Percentiles rank a stretch among this genome's conserved stretches.
These are phyloP conservation scores for Daldinia bambusicola DNA, from an alignment of 495 filamentous ascomycete genomes.

Conservation along the genomic window DNA sequence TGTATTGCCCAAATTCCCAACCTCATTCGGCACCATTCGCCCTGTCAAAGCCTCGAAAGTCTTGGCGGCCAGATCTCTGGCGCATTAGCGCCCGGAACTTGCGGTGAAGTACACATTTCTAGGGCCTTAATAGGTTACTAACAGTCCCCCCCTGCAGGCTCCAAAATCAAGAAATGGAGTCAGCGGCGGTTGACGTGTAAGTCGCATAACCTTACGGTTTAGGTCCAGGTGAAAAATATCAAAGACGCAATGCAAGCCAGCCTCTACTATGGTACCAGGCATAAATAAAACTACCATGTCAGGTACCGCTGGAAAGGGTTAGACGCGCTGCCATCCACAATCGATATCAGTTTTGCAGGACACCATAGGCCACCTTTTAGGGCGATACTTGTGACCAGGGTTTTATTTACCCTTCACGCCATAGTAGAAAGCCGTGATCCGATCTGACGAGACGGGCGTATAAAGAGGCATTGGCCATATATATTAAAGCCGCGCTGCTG, in stretches of 20 bases:
- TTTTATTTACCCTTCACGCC: too few relatives aligned
- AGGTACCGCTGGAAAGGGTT: too few relatives aligned
- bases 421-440: slow-evolving; percentile 16
- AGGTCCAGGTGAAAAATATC: background rate
- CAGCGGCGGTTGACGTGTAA: slow-evolving; percentile 40
- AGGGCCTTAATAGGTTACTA: slow-evolving; percentile 13
- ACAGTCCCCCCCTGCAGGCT: background rate
- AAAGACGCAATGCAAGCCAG: slow-evolving; percentile 15
- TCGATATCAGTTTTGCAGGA: too few relatives aligned
- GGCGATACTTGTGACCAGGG: too few relatives aligned
- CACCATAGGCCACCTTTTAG: too few relatives aligned
- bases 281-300: too few relatives aligned
- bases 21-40: slow-evolving; percentile 38
- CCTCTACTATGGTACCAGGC: too few relatives aligned
- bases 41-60: slow-evolving; percentile 16
- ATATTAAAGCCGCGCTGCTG: slow-evolving; percentile 16
- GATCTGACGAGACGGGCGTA: background rate
- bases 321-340: too few relatives aligned
- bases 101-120: slow-evolving; percentile 28
- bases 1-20: slow-evolving; percentile 26
- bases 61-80: slow-evolving; percentile 31
- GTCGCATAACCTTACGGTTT: background rate
- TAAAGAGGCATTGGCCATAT: background rate
- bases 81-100: slow-evolving; percentile 40
- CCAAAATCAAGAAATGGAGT: slow-evolving; percentile 30